phyloP scores from a whole-genome alignment of 106 monocot genomes.

The Acorus gramineus region DNA sequence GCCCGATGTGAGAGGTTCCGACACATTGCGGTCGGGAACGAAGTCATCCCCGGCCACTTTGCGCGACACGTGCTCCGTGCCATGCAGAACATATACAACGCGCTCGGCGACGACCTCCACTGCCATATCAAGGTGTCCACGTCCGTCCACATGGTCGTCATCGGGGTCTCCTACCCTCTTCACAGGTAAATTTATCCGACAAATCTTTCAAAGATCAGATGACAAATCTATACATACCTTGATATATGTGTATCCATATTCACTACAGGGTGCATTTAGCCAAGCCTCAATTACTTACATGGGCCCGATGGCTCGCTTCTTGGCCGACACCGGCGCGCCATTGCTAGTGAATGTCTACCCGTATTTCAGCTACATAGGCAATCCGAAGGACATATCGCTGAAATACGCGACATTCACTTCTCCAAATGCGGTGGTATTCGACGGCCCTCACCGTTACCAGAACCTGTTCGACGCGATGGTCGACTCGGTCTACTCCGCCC shows the following conservation, averaged over 20 bases:
- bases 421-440: constrained; percentile 11
- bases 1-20: constrained; percentile 3
- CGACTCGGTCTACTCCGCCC: constrained; percentile 40
- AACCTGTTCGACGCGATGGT: constrained; percentile 45
- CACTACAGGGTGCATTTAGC: constrained; percentile 8
- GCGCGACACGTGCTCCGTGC: constrained; percentile 11
- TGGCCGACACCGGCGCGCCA: constrained; percentile 14
- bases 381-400: constrained; percentile 9
- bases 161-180: constrained; percentile 11
- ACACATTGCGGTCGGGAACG: constrained; percentile 23
- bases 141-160: background rate
- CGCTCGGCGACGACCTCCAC: constrained; percentile 6
- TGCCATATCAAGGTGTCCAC: constrained; percentile 14
- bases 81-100: constrained; percentile 17
- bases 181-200: background rate
- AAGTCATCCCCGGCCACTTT: constrained; percentile 7
- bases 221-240: no score
- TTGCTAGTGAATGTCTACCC: constrained; percentile 49
- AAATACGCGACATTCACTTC: constrained; percentile 23
- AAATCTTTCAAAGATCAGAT: no score
- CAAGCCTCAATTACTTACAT: background rate
- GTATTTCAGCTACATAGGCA: constrained; percentile 29
- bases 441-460: constrained; percentile 13
- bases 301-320: background rate
- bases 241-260: no score